Evolutionary conservation across 805 yeast species (phyloP).

Genomic region (Cyberlindnera saturnus): DNA sequence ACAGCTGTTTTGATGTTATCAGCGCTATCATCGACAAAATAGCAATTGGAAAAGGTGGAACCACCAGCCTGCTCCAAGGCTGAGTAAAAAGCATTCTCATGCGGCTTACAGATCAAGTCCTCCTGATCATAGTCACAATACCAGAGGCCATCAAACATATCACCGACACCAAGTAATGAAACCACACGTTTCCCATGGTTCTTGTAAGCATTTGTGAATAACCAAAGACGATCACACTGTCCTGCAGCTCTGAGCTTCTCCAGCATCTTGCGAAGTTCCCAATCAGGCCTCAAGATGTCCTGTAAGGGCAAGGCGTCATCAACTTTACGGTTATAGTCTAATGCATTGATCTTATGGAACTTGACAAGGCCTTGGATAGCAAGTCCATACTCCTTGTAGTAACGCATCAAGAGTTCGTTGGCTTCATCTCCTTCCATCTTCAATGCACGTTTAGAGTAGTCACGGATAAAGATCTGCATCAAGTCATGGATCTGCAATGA

Average conservation of each 20-base stretch:
- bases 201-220: conserved; percentile 90
- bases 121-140: conserved; percentile 72
- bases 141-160: conserved; percentile 88
- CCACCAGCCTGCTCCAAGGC: conserved; percentile 65
- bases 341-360: conserved; percentile 67
- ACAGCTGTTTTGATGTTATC: conserved; percentile 72
- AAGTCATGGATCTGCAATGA: conserved; percentile 73
- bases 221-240: conserved; percentile 73
- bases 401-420: conserved; percentile 56
- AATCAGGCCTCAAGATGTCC: conserved; percentile 61
- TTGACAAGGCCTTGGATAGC: conserved; percentile 84
- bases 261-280: conserved; percentile 46
- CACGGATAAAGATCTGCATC: conserved; percentile 82
- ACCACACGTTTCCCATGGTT: conserved; percentile 84
- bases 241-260: conserved; percentile 34
- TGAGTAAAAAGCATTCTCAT: conserved; percentile 55
- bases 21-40: conserved; percentile 85
- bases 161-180: conserved; percentile 80
- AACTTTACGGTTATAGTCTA: conserved; percentile 81
- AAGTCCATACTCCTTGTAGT: conserved; percentile 83
- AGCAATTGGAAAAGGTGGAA: conserved; percentile 40
- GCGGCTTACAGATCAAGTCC: conserved; percentile 86
- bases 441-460: conserved; percentile 66
- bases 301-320: conserved; percentile 92
- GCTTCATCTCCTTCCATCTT: conserved; percentile 70